A percentile compares a stretch with the other conserved stretches of the same genome.
Evolutionary conservation across 805 yeast species (phyloP).

Genomic region (Saccharomycopsis synnaedendra): DNA sequence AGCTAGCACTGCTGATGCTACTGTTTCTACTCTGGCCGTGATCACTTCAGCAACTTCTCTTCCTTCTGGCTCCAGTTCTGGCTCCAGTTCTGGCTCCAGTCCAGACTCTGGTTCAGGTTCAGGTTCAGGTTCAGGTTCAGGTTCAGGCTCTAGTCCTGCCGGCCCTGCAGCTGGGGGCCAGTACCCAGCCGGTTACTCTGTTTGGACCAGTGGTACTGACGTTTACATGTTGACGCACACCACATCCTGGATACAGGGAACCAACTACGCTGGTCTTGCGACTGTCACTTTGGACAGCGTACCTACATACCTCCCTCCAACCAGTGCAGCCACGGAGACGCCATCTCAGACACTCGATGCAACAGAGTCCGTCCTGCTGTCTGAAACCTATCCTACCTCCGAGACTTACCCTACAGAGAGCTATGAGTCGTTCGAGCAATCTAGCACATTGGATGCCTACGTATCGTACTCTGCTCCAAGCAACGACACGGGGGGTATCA

Average conservation of each 20-base stretch:
- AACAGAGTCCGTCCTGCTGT: not conserved
- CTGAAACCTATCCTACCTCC: slow-evolving; percentile 1
- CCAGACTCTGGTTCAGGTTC: too few species aligned
- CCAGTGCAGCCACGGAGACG: not conserved
- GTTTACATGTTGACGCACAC: slow-evolving; percentile 5
- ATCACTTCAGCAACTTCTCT: not conserved
- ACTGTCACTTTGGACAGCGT: not conserved
- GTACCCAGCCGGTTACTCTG: slow-evolving; percentile 2
- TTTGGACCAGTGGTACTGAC: slow-evolving; percentile 6
- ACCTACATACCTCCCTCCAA: slow-evolving; percentile 1
- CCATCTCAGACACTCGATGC: slow-evolving; percentile 3
- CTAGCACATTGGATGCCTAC: not conserved
- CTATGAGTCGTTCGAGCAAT: not conserved
- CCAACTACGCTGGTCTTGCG: not conserved
- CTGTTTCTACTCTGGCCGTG: slow-evolving; percentile 5
- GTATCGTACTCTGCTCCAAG: not conserved
- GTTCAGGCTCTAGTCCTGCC: slow-evolving; percentile 17
- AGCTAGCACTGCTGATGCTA: slow-evolving; percentile 2
- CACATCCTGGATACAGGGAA: slow-evolving; percentile 2
- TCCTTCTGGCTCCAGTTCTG: too few species aligned
- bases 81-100: too few species aligned
- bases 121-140: too few species aligned
- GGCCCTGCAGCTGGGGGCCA: slow-evolving; percentile 20
- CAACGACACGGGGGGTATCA: not conserved
- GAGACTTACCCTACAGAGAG: not conserved